These are phyloP conservation scores for Arthrobotrys sphaeroides DNA, from an alignment of 2,329 filamentous ascomycete species.

Conservation along the genomic window DNA sequence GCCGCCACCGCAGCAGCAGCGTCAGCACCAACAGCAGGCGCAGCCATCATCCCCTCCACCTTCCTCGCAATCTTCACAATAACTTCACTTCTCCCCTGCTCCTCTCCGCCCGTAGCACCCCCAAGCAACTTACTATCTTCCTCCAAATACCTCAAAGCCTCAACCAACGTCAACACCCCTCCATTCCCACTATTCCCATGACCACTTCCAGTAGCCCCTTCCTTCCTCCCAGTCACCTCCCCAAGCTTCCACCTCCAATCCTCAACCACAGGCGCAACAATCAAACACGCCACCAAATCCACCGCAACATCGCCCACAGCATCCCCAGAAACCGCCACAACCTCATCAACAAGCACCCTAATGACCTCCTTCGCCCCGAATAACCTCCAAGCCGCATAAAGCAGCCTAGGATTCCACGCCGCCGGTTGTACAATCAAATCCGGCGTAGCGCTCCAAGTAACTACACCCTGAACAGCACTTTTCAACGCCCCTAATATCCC, in stretches of 20 bases:
- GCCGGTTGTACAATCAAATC: conserved; percentile 68
- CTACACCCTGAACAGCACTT: conserved; percentile 70
- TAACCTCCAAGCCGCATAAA: conserved; percentile 70
- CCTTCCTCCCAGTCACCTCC: conserved; percentile 47
- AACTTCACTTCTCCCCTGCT: conserved; percentile 35
- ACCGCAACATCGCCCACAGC: conserved; percentile 39
- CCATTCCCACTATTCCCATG: conserved; percentile 8
- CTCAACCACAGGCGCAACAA: conserved; percentile 37
- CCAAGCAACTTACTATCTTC: conserved; percentile 48
- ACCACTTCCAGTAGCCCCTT: too few relatives aligned
- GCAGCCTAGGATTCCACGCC: conserved; percentile 76
- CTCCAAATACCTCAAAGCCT: conserved; percentile 49
- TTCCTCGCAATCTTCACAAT: conserved; percentile 45
- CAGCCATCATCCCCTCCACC: conserved; percentile 39
- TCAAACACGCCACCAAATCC: conserved; percentile 46
- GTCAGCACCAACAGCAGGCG: conserved; percentile 12
- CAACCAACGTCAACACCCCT: conserved; percentile 41
- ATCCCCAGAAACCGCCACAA: conserved; percentile 1
- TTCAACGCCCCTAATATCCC: conserved; percentile 70
- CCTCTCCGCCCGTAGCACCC: conserved; percentile 34
- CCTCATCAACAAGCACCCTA: conserved; percentile 59
- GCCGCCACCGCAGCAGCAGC: background rate
- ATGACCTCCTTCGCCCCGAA: conserved; percentile 72
- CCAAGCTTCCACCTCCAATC: conserved; percentile 46
- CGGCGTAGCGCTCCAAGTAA: conserved; percentile 73